phyloP scores from a whole-genome alignment of 1,284 basidiomycete species.

The Cutaneotrichosporon arboriforme region DNA sequence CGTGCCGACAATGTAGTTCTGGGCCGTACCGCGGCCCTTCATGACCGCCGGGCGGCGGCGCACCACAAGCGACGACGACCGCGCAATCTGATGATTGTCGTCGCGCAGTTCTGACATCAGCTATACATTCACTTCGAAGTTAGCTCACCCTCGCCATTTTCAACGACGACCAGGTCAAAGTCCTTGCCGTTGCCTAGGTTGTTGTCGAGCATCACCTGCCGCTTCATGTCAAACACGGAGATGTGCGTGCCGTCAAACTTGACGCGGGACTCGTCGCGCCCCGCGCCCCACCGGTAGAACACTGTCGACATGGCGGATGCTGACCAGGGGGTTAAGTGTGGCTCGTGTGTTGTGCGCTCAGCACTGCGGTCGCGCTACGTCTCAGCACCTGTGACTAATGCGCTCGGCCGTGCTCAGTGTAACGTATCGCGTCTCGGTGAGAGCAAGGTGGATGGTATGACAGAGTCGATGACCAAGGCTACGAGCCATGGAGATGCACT shows the following conservation, averaged over 20 bases:
- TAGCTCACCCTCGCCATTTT: constrained; percentile 68
- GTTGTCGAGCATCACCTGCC: constrained; percentile 94
- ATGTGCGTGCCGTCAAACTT: constrained; percentile 98
- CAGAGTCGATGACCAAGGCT: too few species aligned
- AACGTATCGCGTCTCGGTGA: too few species aligned
- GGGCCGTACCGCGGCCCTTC: constrained; percentile 85
- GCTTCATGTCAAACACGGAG: constrained; percentile 97
- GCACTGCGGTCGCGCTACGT: too few species aligned
- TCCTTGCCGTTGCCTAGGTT: constrained; percentile 91
- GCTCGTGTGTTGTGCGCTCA: too few species aligned
- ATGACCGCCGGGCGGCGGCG: constrained; percentile 74
- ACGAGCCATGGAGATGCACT: too few species aligned
- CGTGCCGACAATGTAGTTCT: constrained; percentile 69
- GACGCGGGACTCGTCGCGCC: constrained; percentile 88
- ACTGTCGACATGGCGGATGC: constrained; percentile 72
- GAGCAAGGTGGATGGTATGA: too few species aligned
- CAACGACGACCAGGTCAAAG: constrained; percentile 87
- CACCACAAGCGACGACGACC: constrained; percentile 89
- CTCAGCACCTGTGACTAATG: too few species aligned
- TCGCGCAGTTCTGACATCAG: constrained; percentile 73
- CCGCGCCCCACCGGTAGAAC: constrained; percentile 97
- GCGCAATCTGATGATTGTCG: constrained; percentile 83
- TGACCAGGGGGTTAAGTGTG: too few species aligned
- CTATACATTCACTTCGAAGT: neutral
- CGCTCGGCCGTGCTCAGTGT: too few species aligned